phyloP scores from a whole-genome alignment of 192 early-diverging fungal species.

The Pilobolus umbonatus region DNA sequence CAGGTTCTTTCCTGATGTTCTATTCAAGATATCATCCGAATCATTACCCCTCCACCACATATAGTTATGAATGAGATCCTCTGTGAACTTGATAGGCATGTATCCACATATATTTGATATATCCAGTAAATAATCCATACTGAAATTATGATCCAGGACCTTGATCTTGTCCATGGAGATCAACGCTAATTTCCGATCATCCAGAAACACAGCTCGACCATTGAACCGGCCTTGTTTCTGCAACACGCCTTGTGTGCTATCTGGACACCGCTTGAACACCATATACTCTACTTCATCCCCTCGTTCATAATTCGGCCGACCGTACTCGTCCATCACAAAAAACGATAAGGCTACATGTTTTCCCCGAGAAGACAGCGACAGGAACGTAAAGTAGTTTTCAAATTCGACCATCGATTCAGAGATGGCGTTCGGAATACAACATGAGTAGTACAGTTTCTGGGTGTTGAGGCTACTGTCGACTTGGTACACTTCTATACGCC shows the following conservation, averaged over 20 bases:
- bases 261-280: no score
- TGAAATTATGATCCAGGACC: background rate
- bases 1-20: background rate
- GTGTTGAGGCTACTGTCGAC: no score
- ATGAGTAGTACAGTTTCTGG: no score
- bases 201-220: constrained; percentile 1
- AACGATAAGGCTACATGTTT: background rate
- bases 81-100: background rate
- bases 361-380: background rate
- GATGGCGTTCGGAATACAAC: background rate
- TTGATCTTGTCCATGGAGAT: background rate
- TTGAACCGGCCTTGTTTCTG: background rate
- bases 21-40: background rate
- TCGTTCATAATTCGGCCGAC: no score
- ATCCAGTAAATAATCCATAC: no score
- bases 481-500: no score
- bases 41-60: background rate
- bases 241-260: no score
- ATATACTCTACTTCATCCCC: background rate
- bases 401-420: background rate
- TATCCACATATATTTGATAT: background rate
- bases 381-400: background rate
- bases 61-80: background rate
- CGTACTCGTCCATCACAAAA: no score
- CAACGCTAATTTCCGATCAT: background rate